A percentile compares a stretch with the other conserved stretches of the same genome.
phyloP scores from a whole-genome alignment of 805 yeast species.

The Cyberlindnera amylophila region DNA sequence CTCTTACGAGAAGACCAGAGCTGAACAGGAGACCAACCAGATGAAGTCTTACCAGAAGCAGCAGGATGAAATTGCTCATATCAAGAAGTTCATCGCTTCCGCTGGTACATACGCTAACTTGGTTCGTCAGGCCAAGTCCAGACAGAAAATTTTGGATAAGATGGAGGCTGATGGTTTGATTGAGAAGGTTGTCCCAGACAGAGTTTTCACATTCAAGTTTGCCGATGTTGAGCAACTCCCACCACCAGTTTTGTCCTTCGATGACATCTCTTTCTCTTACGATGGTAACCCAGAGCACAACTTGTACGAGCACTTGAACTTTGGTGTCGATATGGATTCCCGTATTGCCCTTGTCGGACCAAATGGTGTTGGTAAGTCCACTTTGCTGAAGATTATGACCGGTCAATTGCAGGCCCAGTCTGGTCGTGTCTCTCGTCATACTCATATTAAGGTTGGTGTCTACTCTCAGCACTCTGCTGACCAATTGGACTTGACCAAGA shows the following conservation, averaged over 20 bases:
- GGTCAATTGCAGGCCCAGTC: conserved; percentile 86
- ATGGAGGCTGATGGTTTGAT: conserved; percentile 99
- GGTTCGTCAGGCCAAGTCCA: conserved; percentile 97
- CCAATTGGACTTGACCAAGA: conserved; percentile 92
- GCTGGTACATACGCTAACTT: conserved; percentile 99
- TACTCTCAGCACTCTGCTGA: conserved; percentile 99
- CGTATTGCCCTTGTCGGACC: conserved; percentile 98
- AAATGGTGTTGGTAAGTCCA: conserved; percentile 98
- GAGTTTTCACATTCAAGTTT: conserved; percentile 90
- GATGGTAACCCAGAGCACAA: conserved; percentile 80
- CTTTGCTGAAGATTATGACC: conserved; percentile 93
- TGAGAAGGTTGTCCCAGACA: conserved; percentile 88
- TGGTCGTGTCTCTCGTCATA: conserved; percentile 96
- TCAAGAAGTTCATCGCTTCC: conserved; percentile 97
- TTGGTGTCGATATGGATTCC: conserved; percentile 99
- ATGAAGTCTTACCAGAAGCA: conserved; percentile 96
- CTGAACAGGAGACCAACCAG: conserved; percentile 93
- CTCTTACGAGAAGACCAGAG: conserved; percentile 90
- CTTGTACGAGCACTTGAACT: conserved; percentile 84
- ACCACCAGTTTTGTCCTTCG: conserved; percentile 97
- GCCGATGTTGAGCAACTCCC: conserved; percentile 96
- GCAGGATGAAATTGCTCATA: conserved; percentile 98
- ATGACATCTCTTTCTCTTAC: conserved; percentile 89
- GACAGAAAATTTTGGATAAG: conserved; percentile 98
- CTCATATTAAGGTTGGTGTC: conserved; percentile 96